Base-by-base conservation (phyloP, 768 basidiomycete genomes). In the Cantharellus anzutake region DNA sequence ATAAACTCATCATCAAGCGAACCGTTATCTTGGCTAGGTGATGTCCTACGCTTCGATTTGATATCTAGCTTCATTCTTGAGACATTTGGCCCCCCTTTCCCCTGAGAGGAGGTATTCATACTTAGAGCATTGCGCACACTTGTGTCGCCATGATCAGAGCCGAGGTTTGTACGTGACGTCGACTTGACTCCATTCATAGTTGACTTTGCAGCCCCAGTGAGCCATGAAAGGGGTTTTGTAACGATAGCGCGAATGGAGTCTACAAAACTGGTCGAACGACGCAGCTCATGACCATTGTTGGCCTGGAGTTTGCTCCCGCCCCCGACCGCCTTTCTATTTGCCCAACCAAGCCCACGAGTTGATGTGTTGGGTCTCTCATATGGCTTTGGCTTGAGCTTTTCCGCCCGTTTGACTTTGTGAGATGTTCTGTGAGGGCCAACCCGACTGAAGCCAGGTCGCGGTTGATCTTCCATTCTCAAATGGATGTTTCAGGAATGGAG, bases 211-310 rank as follows among this genome's bases (percentile, higher is more conserved):
- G 14, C 14, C 5, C 41, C 41, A 5, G 38, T 40, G 56, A 57
- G 56, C 56, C 56, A 57, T 14, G 56, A 5, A 7, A 57, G 41
- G 42, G 56, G 56, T 57, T 40, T 40, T 14, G 14, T 41, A 42
- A 57, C 56, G 41, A 57, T 57, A 35, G 35, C 11, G 16, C 42
- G 39, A 16, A 57, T 42, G 41, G 56, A 57, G 56, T 57, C 56
- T 1, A 57, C 35, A 41, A 57, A 40, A 38, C 38, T 57, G 56
- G 56, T 37, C 7, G 11, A 11, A 7, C 52, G 52, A 7, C 52
- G 11, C 11, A 56, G 59, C 16, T 56, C 4, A 11, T 35, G 34
- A 29, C 20, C 20, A 29, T 29, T 29, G 20, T 29, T 29, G 20
- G 20, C 20, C 0, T 29, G 20, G 20, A 29, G 20, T 29, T 29